Base-by-base conservation (phyloP, 805 yeast species). In the Metschnikowia chrysomelidarum region DNA sequence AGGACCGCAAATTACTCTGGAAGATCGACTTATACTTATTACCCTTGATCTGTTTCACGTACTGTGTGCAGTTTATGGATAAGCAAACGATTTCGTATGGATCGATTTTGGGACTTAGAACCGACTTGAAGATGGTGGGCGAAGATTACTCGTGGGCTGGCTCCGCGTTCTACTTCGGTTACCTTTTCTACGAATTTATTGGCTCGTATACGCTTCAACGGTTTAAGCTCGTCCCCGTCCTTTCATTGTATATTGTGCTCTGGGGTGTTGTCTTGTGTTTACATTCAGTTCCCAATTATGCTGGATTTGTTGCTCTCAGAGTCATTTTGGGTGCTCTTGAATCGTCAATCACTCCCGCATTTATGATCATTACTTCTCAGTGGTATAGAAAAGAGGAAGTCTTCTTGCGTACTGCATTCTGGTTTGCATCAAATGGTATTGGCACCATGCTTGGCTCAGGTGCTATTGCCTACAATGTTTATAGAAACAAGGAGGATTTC, bases 391-490 rank as follows among this genome's bases (percentile, higher is more conserved):
- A 47, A 16, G 56, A 54, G 7, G 64, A 61, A 41, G 52, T 51
- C 4, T 61, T 62, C 27, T 40, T 59, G 13, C 38, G 64, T 38
- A 54, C 58, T 7, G 44, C 60, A 3, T 15, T 56, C 11, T 61
- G 67, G 66, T 57, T 59, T 40, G 49, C 61, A 7, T 52, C 47
- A 23, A 51, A 53, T 36, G 67, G 68, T 4, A 5, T 56, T n/a
- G 68, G 67, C 11, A 40, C 37, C 23, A 50, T 31, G 11, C 12
- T 31, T 16, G 34, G 34, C 10, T 36, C 51, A 24, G 67, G 66
- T 8, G 64, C 68, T 8, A 69, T 79, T 37, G 76, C 82, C 2
- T 77, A 76, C 48, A 81, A 79, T 13, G 45, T 71, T 33, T 57
- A 64, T 44, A 39, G 40, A 9, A 63, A 71, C 46, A 57, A 53